Percentiles rank a stretch among this genome's conserved stretches.
Evolutionary conservation across 345 rosid species (phyloP).

Genomic region (Syzygium aqueum): DNA sequence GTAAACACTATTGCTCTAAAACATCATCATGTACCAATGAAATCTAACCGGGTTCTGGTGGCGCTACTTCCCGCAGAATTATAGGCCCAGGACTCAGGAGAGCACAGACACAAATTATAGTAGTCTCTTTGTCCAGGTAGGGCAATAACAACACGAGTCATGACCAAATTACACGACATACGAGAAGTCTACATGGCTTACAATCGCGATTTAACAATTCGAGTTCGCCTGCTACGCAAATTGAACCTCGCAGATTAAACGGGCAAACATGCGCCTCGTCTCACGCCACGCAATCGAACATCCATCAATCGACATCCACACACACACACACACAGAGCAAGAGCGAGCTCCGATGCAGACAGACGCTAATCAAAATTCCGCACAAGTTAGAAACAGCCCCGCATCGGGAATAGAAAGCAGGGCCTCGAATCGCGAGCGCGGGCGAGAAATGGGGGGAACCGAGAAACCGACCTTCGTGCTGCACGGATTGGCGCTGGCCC

Average conservation of each 20-base stretch:
- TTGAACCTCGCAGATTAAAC: background rate
- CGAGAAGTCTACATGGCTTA: background rate
- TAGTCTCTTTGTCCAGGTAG: background rate
- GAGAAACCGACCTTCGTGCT: slow-evolving; percentile 60
- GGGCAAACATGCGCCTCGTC: background rate
- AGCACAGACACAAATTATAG: background rate
- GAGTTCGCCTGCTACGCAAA: background rate
- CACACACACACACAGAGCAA: background rate
- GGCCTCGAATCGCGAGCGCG: background rate
- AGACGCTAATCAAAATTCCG: too few species aligned
- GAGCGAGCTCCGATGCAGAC: background rate
- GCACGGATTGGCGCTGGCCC: slow-evolving; percentile 80
- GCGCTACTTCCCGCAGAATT: background rate
- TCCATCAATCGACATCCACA: background rate
- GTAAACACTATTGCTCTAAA: background rate
- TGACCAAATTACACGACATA: background rate
- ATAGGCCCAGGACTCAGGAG: background rate
- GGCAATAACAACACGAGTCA: background rate
- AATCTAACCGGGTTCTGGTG: background rate
- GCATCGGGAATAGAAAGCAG: background rate
- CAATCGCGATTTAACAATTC: background rate
- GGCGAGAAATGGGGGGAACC: background rate
- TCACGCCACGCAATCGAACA: background rate
- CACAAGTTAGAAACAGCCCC: background rate
- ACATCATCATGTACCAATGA: background rate